phyloP scores from a whole-genome alignment of 2,329 filamentous ascomycete species.

The Penicillium sp. region DNA sequence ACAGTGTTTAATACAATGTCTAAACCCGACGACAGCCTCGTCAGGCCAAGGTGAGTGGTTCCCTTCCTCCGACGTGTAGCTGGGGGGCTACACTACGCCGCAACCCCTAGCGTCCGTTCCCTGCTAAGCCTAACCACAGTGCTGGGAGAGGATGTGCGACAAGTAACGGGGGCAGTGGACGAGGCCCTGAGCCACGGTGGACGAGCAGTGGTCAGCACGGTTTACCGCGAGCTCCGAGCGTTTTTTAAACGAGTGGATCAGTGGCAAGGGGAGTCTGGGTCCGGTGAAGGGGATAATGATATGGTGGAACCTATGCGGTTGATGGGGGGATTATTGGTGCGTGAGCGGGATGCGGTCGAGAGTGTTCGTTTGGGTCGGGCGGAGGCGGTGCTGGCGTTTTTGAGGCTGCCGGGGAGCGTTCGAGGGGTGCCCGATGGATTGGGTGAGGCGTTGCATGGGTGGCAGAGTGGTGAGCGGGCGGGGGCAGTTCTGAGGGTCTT shows the following conservation, averaged over 20 bases:
- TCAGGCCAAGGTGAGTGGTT: conserved; percentile 34
- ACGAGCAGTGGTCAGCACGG: conserved; percentile 38
- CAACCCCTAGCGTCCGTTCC: conserved; percentile 23
- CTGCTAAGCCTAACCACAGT: conserved; percentile 35
- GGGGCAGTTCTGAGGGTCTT: conserved; percentile 40
- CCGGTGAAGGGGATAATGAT: conserved; percentile 27
- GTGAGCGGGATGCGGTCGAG: conserved; percentile 42
- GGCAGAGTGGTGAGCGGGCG: conserved; percentile 47
- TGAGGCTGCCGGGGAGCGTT: conserved; percentile 30
- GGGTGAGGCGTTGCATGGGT: conserved; percentile 31
- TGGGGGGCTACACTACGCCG: not conserved
- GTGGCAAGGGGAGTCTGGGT: conserved; percentile 26
- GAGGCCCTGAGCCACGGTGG: conserved; percentile 37
- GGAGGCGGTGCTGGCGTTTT: conserved; percentile 38
- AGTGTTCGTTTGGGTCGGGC: conserved; percentile 43
- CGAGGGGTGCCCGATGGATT: conserved; percentile 23
- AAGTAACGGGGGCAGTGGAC: conserved; percentile 34
- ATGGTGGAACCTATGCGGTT: conserved; percentile 32
- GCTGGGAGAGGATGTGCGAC: conserved; percentile 34
- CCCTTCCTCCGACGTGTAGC: not conserved
- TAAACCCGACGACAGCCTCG: conserved; percentile 34
- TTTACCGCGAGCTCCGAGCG: conserved; percentile 40
- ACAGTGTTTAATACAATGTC: conserved; percentile 43
- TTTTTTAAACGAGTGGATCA: conserved; percentile 37
- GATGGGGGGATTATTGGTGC: conserved; percentile 37